Conservation (phyloP, 495 filamentous ascomycete genomes). For the Neurospora sp. region DNA sequence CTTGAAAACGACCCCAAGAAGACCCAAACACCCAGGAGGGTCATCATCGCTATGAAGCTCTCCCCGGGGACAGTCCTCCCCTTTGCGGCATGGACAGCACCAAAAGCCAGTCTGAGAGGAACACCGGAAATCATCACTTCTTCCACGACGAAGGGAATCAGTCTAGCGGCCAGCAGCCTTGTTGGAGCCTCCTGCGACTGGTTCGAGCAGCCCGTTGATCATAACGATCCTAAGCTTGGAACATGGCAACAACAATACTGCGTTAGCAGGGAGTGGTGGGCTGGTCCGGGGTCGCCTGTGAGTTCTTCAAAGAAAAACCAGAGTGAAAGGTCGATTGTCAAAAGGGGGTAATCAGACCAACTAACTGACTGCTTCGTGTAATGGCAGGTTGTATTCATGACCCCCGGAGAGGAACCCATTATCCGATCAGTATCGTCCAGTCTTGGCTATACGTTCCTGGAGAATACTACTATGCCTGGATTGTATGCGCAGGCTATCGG, state of each 20-base stretch:
- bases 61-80: conserved; percentile 7
- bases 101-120: conserved; percentile 7
- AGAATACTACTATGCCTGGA: conserved; percentile 41
- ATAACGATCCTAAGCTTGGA: conserved; percentile 9
- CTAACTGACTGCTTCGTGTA: neutral
- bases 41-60: conserved; percentile 9
- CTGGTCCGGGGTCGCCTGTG: conserved; percentile 13
- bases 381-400: conserved; percentile 42
- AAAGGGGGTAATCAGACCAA: neutral
- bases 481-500: conserved; percentile 41
- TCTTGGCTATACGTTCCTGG: conserved; percentile 32
- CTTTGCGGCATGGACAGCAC: conserved; percentile 10
- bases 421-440: conserved; percentile 25
- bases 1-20: too few species aligned
- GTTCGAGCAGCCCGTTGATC: conserved; percentile 17
- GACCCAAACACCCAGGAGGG: too few species aligned
- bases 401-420: conserved; percentile 45
- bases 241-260: conserved; percentile 17
- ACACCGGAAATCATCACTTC: neutral
- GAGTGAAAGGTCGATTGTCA: neutral
- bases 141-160: neutral
- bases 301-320: neutral
- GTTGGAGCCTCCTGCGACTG: conserved; percentile 10
- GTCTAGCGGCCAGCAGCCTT: neutral
- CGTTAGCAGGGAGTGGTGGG: conserved; percentile 14